Base-by-base conservation (phyloP, 192 early-diverging fungal genomes). In the Backusella psychrophila region DNA sequence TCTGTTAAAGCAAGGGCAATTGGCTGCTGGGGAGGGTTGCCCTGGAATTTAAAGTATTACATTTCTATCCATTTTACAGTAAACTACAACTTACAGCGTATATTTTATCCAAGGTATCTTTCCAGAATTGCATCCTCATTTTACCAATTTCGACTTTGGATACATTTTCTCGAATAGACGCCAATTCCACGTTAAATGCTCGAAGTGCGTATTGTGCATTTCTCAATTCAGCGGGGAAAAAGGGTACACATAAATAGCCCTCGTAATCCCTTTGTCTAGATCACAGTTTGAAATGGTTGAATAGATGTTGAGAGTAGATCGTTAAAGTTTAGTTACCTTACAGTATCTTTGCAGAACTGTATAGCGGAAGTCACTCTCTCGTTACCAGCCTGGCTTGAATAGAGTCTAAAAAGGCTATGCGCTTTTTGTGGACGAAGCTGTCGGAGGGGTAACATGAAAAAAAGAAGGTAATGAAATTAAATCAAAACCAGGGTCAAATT, bases 171-270 rank as follows among this genome's bases (percentile, higher is more conserved):
- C 91, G 85, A 63, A 96, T 88, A 77, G 83, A 84, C 7, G 95
- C 93, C 19, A 95, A 83, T 83, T 99, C 98, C 44, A 94, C 81
- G 81, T 98, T 97, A 84, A 99, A 91, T 0, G 96, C 96, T 23
- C 96, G 88, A 21, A 98, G 73, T 0, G 90, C 95, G 84, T 90
- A 93, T 44, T 90, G 88, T 6, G 92, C 86, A 26, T 89, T 80
- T 41, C 93, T 91, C 11, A 90, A 83, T 11, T 82, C 78, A 29
- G 80, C 69, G 8, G 96, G 94, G 42, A 91, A 90, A 77, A 99
- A 97, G 21, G 94, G 83, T 66, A 93, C 85, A 21, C 88, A 83
- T 15, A 95, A 80, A 80, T 94, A 98, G 69, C 87, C 87, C 56
- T 98, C 92, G 70, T 93, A 90, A 88, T 96, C 95, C 76, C 86